Evolutionary conservation across 2,329 filamentous ascomycete genomes (phyloP), one percentile per base, ranked within the genome.

Genomic region (Orbilia brochopaga): DNA sequence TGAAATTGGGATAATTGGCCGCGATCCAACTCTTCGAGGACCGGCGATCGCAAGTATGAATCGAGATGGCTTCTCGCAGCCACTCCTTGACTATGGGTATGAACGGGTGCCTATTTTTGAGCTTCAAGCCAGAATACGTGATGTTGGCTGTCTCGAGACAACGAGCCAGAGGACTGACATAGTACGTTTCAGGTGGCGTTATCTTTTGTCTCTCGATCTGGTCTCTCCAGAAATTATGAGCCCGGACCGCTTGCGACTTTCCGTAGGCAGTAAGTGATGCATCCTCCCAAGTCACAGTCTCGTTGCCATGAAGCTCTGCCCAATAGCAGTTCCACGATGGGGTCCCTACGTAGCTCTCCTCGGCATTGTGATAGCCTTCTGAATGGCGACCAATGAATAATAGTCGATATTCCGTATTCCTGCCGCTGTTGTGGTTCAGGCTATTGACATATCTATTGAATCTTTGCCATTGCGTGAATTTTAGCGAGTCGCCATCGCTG

Each of bases 241-340:
- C 86, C 62, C 82, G 83, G 52, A 80, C 77, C 1, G 87, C 85
- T 78, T 90, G 85, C 0, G 79, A 77, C n/a, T 83, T 75, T 2
- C 88, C 88, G 0, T 79, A 80, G 0, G 81, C 78, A 0, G 87
- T 89, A 27, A 90, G 81, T 8, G 83, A 81, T 0, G 88, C 82
- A 75, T 90, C 88, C 1, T 83, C 81, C 88, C 88, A 90, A 21
- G 79, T 80, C 0, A 82, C 79, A 1, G 86, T 88, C 48, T 80
- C 83, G 76, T 90, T 88, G 73, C 88, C 87, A 35, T 87, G 83
- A 1, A 83, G 81, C 69, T 85, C 81, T 2, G 84, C 83, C 86
- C 86, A 90, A 80, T 89, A 89, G 78, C 86, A 85, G 77, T 90
- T 88, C 88, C 88, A 90, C 1, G 85, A 86, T 1, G 86, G 84